Base-by-base conservation (phyloP, 257 asterid genomes). In the Henckelia pumila region DNA sequence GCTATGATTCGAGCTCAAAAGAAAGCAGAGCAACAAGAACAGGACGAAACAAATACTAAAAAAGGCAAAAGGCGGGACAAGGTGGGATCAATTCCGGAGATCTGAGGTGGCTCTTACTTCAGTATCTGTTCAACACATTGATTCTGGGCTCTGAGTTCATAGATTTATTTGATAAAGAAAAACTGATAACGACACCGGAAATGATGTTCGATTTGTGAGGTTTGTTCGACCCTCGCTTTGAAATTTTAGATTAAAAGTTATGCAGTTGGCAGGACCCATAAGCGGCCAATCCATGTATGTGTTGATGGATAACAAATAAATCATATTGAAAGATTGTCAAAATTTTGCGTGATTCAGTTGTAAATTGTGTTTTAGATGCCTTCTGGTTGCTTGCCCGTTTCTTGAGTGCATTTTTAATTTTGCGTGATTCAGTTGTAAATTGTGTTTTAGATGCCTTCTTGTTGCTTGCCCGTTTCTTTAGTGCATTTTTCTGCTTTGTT, bases 1-100 rank as follows among this genome's bases (percentile, higher is more conserved):
- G 97, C 97, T 44, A 73, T 86, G 89, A 86, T 93, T 63, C 89
- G 99, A 63, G 99, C 95, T 73, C 91, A 90, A 70, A 90, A 85
- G 89, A 93, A 90, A 81, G 95, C 94, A 4, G 96, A 88, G 71
- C 89, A 81, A 69, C 88, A 84, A 76, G 82, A 82, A 64, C 79
- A 77, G 55, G 86, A 79, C 28, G 55, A 81, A 62, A 76, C 82
- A 56, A 75, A 80, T 56, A 66, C 69, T 28, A 88, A 82, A 30
- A 90, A 82, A 68, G 87, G 91, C 79, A 86, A 82, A 84, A 88
- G 73, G 85, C 76, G 84, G 66, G 83, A 83, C 40, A 80, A 67
- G 40, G 70, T 30, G 8, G 86, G 73, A 14, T 75, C 59, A 64
- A 85, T 65, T 59, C 20, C 26, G 24, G 17, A 9, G 63, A 33